Evolutionary conservation across 1,139 yeast species (phyloP).

Genomic region (Hansenula sp.): DNA sequence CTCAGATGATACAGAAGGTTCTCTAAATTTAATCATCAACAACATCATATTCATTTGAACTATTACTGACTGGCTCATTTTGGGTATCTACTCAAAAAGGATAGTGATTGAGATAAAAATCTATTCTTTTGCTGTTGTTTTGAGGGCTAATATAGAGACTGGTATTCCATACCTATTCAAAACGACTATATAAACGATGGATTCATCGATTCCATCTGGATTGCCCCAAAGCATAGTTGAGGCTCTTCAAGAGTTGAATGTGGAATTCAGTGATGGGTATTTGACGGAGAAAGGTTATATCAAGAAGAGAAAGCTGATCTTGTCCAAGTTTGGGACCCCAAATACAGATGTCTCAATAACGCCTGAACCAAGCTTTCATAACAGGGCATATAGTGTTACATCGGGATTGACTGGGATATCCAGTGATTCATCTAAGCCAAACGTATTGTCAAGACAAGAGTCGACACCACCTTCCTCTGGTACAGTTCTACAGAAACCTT

Average conservation of each 20-base stretch:
- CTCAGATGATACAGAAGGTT: too few relatives aligned
- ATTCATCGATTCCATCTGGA: constrained; percentile 20
- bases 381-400: constrained; percentile 18
- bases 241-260: constrained; percentile 39
- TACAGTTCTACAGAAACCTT: constrained; percentile 43
- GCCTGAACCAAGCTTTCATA: constrained; percentile 12
- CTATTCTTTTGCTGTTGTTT: too few relatives aligned
- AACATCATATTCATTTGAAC: too few relatives aligned
- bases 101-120: too few relatives aligned
- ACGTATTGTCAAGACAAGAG: constrained; percentile 4
- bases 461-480: constrained; percentile 20
- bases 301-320: constrained; percentile 48
- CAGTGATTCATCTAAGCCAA: constrained; percentile 3
- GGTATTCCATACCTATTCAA: background rate
- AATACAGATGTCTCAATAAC: constrained; percentile 4
- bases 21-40: too few relatives aligned
- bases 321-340: constrained; percentile 25
- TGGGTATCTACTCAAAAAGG: too few relatives aligned
- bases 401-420: constrained; percentile 14
- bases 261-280: constrained; percentile 60
- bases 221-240: constrained; percentile 13
- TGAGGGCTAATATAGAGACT: too few relatives aligned
- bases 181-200: constrained; percentile 14
- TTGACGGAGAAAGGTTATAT: constrained; percentile 66
- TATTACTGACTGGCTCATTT: too few relatives aligned